Conservation (phyloP, 2,329 filamentous ascomycete genomes). For the Pyrenochaeta sp. region DNA sequence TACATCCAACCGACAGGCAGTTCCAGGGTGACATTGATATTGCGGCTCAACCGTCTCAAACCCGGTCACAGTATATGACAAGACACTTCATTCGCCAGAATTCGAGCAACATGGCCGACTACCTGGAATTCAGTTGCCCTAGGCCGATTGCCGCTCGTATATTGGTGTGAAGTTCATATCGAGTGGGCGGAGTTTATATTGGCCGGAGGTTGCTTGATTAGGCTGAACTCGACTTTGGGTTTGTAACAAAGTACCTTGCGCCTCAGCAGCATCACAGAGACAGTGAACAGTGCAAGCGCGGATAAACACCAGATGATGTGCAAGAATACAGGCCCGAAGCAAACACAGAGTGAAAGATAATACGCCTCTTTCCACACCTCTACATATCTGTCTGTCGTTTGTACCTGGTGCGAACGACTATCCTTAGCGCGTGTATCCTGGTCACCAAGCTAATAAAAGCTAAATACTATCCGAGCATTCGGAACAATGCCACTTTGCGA, state of each 20-base stretch:
- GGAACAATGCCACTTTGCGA: constrained; percentile 33
- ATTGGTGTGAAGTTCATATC: constrained; percentile 17
- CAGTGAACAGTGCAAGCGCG: not conserved
- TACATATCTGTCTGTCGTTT: not conserved
- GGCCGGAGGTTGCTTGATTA: constrained; percentile 34
- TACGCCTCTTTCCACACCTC: not conserved
- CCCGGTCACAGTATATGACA: constrained; percentile 18
- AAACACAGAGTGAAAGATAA: not conserved
- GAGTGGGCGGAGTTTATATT: constrained; percentile 36
- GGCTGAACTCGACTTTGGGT: constrained; percentile 33
- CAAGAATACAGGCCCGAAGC: not conserved
- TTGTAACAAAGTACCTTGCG: constrained; percentile 7
- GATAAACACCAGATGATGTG: not conserved
- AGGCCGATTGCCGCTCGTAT: constrained; percentile 8
- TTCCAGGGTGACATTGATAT: constrained; percentile 6
- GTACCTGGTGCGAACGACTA: constrained; percentile 3
- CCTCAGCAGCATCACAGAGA: not conserved
- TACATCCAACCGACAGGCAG: not conserved
- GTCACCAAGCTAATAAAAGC: constrained; percentile 15
- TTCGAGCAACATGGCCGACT: constrained; percentile 7
- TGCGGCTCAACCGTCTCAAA: constrained; percentile 31
- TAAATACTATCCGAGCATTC: constrained; percentile 22
- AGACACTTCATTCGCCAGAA: constrained; percentile 18
- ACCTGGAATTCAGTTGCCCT: constrained; percentile 14
- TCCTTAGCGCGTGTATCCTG: constrained; percentile 13